Conservation (phyloP, 73 alveolate genomes). For the Paraurostyla sp. region DNA sequence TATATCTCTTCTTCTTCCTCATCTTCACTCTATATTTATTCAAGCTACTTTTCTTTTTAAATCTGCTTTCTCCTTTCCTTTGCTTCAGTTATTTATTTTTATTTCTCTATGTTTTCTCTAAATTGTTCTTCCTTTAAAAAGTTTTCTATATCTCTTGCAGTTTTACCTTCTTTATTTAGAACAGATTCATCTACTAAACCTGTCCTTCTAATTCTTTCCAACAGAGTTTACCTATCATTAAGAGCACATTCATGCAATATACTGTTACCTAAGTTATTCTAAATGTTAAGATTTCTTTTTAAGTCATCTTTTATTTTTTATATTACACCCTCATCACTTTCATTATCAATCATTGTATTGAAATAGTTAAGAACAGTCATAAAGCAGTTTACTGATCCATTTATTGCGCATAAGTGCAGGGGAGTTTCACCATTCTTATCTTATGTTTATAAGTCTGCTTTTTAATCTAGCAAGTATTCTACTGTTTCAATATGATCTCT, state of each 20-base stretch:
- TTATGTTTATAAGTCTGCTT: neutral
- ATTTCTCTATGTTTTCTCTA: neutral
- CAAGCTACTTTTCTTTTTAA: neutral
- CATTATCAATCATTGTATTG: neutral
- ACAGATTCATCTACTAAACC: neutral
- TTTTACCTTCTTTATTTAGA: neutral
- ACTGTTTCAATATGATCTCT: neutral
- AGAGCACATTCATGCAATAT: conserved; percentile 19
- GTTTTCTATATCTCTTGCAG: conserved; percentile 34
- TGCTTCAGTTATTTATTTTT: conserved; percentile 4
- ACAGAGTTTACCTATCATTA: neutral
- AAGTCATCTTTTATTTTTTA: neutral
- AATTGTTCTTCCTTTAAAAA: neutral
- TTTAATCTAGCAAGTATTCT: neutral
- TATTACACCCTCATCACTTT: neutral
- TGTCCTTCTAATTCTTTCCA: neutral
- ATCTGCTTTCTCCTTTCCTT: neutral
- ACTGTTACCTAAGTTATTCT: neutral
- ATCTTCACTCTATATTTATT: neutral
- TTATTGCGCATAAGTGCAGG: conserved; percentile 11
- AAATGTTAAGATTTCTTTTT: neutral
- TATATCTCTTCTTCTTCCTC: conserved; percentile 10
- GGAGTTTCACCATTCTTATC: conserved; percentile 17
- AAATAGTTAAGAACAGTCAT: neutral
- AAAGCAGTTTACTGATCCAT: neutral